phyloP scores from a whole-genome alignment of 495 filamentous ascomycete species.

The Astrothelium macrocarpum region DNA sequence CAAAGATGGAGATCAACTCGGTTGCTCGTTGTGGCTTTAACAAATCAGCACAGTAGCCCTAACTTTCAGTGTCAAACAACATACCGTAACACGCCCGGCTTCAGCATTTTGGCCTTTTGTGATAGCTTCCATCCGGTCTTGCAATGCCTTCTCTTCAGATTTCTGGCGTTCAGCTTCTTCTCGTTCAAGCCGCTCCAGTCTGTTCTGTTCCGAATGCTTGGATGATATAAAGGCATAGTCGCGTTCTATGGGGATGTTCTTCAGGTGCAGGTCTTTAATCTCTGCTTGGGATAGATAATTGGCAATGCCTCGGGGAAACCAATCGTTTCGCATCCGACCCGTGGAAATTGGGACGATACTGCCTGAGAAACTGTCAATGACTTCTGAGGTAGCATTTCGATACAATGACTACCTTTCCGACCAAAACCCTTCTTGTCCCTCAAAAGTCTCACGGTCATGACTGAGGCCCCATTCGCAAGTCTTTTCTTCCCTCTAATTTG shows the following conservation, averaged over 20 bases:
- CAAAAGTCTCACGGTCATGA: slow-evolving; percentile 50
- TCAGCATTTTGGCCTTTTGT: slow-evolving; percentile 14
- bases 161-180: neutral
- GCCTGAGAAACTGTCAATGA: slow-evolving; percentile 29
- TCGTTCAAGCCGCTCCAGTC: neutral
- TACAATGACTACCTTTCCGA: slow-evolving; percentile 39
- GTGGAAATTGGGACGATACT: slow-evolving; percentile 43
- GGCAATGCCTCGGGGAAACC: slow-evolving; percentile 45
- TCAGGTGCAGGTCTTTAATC: slow-evolving; percentile 35
- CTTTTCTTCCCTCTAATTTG: slow-evolving; percentile 48
- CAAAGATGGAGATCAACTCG: slow-evolving; percentile 38
- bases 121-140: neutral
- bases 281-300: slow-evolving; percentile 43
- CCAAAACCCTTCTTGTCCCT: slow-evolving; percentile 52
- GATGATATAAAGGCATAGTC: slow-evolving; percentile 32
- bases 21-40: slow-evolving; percentile 39
- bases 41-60: slow-evolving; percentile 9
- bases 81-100: slow-evolving; percentile 10
- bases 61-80: slow-evolving; percentile 1
- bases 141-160: neutral
- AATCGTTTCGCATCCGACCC: slow-evolving; percentile 48
- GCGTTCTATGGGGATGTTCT: slow-evolving; percentile 36
- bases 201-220: neutral
- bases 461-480: slow-evolving; percentile 36
- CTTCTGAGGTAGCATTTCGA: neutral